Percentiles rank a stretch among this genome's conserved stretches.
These are phyloP conservation scores for Citeromyces hawaiiensis DNA, from an alignment of 1,139 yeast genomes.

Conservation along the genomic window DNA sequence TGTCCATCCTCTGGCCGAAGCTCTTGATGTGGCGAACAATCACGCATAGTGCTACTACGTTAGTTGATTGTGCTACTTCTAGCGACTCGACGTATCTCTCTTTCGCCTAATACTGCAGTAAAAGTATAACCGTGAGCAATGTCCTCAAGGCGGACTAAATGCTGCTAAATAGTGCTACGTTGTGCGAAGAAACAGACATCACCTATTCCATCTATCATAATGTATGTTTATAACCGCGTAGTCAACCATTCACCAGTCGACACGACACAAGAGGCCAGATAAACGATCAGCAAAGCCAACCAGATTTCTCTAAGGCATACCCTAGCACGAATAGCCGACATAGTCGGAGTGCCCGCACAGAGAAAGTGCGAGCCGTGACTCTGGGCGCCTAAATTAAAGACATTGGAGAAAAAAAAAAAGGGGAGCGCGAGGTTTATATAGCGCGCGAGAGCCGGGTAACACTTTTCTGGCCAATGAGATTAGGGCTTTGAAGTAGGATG, in stretches of 20 bases:
- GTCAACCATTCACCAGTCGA: neutral
- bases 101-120: too few relatives aligned
- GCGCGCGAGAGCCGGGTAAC: neutral
- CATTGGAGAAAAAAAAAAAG: neutral
- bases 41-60: too few relatives aligned
- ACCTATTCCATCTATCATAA: too few relatives aligned
- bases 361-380: neutral
- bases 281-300: neutral
- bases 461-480: neutral
- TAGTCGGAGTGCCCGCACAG: neutral
- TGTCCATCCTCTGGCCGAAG: too few relatives aligned
- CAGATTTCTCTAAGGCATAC: slow-evolving; percentile 1
- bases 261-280: slow-evolving; percentile 1
- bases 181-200: too few relatives aligned
- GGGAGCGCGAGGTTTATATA: neutral
- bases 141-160: too few relatives aligned
- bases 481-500: too few relatives aligned
- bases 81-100: too few relatives aligned
- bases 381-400: slow-evolving; percentile 1
- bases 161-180: too few relatives aligned
- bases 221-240: slow-evolving; percentile 1
- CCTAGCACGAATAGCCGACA: slow-evolving; percentile 1
- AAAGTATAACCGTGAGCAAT: too few relatives aligned
- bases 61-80: too few relatives aligned
- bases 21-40: too few relatives aligned